Evolutionary conservation across 371 early-diverging fungal species (phyloP), one percentile per base, ranked within the genome.

Genomic region (Haplosporangium sp.): DNA sequence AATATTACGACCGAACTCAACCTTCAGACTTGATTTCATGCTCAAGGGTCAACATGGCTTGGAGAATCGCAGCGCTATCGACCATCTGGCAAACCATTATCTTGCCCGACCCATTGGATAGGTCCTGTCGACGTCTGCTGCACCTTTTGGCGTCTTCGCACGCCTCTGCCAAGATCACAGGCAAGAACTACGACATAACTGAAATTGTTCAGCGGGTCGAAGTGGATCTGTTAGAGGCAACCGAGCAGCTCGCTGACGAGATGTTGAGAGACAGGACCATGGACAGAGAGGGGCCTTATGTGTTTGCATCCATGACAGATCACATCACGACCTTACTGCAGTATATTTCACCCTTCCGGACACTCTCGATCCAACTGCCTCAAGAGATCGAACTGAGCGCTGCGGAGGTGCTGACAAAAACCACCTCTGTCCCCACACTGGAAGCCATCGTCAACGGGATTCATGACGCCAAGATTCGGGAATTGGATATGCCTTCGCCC

Each of bases 401-500:
- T 0, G 80, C 80, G 1, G 73, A 79, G 29, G 36, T 54, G 8
- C 57, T 79, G 50, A 64, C 80, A 1, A 60, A 53, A 29, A 56
- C 60, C 11, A 46, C 65, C 0, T 79, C 80, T 0, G 11, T 55
- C 40, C 73, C 80, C 16, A 47, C 59, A 12, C 46, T 79, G 58
- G 69, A 67, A 4, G 80, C 80, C 7, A 50, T 79, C 29, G 48
- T 64, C 29, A 54, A 45, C 1, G 80, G 73, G 9, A 45, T 69
- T 23, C 65, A 64, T 6, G 69, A 67, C 6, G 73, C 80, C 54
- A 36, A 64, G 45, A 58, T 79, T 40, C 63, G 55, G 13, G 80
- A 79, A 16, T 46, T 79, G 59, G 80, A 79, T 23, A 79, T 79
- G 73, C 80, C 80, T 5, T 79, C 80, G 47, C 73, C 80, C 50